Evolutionary conservation across 1,284 basidiomycete genomes (phyloP), one percentile per base, ranked within the genome.

Genomic region (Malassezia sympodialis): DNA sequence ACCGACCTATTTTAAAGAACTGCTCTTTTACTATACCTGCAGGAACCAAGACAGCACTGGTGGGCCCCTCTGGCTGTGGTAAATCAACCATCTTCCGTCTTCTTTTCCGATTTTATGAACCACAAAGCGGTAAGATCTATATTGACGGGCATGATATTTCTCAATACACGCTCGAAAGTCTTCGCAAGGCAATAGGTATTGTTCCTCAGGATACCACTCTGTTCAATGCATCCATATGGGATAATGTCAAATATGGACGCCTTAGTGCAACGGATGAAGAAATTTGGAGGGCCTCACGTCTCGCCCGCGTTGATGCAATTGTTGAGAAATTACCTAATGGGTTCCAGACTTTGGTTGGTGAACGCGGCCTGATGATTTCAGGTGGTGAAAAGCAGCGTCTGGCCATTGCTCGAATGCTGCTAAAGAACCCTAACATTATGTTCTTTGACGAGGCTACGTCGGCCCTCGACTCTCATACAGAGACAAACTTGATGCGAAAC

Each of bases 361-460:
- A 98, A 76, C 79, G 93, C 23, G 93, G 93, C 1, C 76, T 96
- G 69, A 96, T 98, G 94, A 90, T 98, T 53, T 90, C 88, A 14
- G 93, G 93, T 0, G 93, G 94, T 0, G 93, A 98, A 79, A 96
- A 98, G 76, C 93, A 98, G 79, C 78, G 94, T 40, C 76, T 98
- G 61, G 94, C 93, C 0, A 88, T 98, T 12, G 94, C 93, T 5
- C 79, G 94, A 15, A 83, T 94, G 40, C 76, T 98, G 65, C 77
- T 98, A 46, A 96, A 96, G 77, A 86, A 98, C 74, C 89, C 93
- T 0, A 84, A 85, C 3, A 94, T 96, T 68, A 72, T 96, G 68
- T 96, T 98, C 79, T 96, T 98, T 68, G 93, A 98, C 71, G 93
- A 98, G 77, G 93, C 94, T 30, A 98, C 94, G 0, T 94, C 90